These are phyloP conservation scores for Penicillium occitanis DNA, from an alignment of 2,329 filamentous ascomycete genomes.

Conservation along the genomic window DNA sequence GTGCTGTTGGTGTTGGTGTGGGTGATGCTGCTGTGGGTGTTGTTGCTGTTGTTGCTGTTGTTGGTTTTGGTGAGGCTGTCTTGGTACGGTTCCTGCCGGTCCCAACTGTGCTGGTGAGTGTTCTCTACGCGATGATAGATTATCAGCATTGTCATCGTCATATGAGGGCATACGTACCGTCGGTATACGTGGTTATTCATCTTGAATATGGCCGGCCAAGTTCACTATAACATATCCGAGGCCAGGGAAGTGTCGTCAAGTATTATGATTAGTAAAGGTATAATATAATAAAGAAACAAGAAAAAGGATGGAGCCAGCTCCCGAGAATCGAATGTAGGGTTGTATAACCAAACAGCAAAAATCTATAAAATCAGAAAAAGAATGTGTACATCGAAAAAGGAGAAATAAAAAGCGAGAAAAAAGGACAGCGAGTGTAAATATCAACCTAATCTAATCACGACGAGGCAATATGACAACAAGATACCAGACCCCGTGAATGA, in stretches of 20 bases:
- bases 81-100: neutral
- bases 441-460: neutral
- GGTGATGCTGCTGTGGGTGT: neutral
- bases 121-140: neutral
- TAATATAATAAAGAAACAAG: neutral
- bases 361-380: neutral
- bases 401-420: neutral
- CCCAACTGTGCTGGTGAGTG: neutral
- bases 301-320: neutral
- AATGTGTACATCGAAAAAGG: neutral
- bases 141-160: neutral
- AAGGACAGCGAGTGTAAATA: neutral
- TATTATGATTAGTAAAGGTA: neutral
- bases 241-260: neutral
- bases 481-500: neutral
- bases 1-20: neutral
- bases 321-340: neutral
- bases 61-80: neutral
- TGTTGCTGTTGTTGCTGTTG: neutral
- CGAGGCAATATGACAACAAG: neutral
- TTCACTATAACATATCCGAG: neutral
- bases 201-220: neutral
- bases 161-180: neutral
- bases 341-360: neutral
- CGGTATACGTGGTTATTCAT: slow-evolving; percentile 10